Conservation (phyloP, 225 moss, liverwort and hornwort genomes). For the Physcomitrellopsis africana region DNA sequence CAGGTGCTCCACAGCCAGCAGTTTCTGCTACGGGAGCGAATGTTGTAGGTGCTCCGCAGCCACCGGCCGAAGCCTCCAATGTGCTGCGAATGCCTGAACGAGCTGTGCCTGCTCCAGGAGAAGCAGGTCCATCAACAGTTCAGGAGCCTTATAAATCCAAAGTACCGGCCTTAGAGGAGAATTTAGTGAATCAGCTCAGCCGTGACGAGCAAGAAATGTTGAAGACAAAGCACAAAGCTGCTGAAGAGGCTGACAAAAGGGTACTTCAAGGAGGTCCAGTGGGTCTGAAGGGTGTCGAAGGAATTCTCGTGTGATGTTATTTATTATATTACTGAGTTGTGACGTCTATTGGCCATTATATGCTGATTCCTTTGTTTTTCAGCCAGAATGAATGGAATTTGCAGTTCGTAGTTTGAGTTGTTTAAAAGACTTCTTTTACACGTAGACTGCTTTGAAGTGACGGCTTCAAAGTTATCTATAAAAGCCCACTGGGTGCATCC, state of each 20-base stretch:
- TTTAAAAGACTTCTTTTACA: too few species aligned
- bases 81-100: conserved; percentile 57
- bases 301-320: not conserved
- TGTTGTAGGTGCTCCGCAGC: not conserved
- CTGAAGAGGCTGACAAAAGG: conserved; percentile 98
- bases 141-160: conserved; percentile 73
- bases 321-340: not conserved
- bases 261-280: conserved; percentile 34
- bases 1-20: conserved; percentile 42
- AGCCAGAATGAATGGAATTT: too few species aligned
- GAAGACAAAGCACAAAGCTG: conserved; percentile 91
- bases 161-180: conserved; percentile 73
- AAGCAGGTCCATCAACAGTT: conserved; percentile 29
- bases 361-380: too few species aligned
- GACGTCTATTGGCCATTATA: too few species aligned
- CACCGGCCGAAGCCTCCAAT: conserved; percentile 36
- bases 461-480: too few species aligned
- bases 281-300: not conserved
- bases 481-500: too few species aligned
- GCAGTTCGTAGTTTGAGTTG: too few species aligned
- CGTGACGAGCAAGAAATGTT: conserved; percentile 94
- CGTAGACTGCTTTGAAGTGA: too few species aligned
- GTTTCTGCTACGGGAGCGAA: conserved; percentile 8
- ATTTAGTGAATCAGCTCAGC: conserved; percentile 81
- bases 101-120: conserved; percentile 48